Percentiles rank a stretch among this genome's conserved stretches.
Conservation (phyloP, 106 monocot species). For the Apostasia shenzhenica region DNA sequence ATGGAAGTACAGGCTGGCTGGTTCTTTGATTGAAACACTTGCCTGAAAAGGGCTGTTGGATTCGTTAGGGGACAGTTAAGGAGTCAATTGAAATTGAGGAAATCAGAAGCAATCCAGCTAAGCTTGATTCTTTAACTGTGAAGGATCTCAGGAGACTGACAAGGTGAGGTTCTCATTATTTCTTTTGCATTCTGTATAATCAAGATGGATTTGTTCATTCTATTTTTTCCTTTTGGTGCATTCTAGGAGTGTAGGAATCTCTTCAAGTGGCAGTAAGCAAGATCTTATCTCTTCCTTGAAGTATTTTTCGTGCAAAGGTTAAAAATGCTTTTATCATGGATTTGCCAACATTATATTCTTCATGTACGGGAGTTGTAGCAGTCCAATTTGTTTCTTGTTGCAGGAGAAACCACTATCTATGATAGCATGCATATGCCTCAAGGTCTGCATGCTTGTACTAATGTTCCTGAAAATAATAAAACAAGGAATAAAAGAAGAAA, state of each 20-base stretch:
- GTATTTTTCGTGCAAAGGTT: slow-evolving; percentile 13
- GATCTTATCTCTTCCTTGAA: slow-evolving; percentile 62
- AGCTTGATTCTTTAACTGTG: slow-evolving; percentile 58
- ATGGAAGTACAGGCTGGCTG: neutral
- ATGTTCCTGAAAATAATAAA: slow-evolving; percentile 24
- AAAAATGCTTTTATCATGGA: neutral
- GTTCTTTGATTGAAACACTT: neutral
- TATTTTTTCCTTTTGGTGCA: neutral
- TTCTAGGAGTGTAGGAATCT: slow-evolving; percentile 48
- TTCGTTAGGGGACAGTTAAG: slow-evolving; percentile 21
- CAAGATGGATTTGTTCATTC: neutral
- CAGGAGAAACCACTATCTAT: neutral
- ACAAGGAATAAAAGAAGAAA: slow-evolving; percentile 37
- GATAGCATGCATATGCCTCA: slow-evolving; percentile 16
- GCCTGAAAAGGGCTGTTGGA: neutral
- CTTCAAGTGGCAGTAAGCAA: slow-evolving; percentile 60
- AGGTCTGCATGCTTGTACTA: slow-evolving; percentile 13
- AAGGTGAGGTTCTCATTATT: slow-evolving; percentile 27
- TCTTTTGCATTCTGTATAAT: neutral
- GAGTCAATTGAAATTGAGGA: slow-evolving; percentile 23
- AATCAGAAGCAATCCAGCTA: slow-evolving; percentile 33
- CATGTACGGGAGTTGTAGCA: neutral
- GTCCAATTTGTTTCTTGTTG: neutral
- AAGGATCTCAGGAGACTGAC: slow-evolving; percentile 59
- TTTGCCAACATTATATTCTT: neutral